Conservation (phyloP, 106 monocot genomes). For the Acanthochlamys bracteata region DNA sequence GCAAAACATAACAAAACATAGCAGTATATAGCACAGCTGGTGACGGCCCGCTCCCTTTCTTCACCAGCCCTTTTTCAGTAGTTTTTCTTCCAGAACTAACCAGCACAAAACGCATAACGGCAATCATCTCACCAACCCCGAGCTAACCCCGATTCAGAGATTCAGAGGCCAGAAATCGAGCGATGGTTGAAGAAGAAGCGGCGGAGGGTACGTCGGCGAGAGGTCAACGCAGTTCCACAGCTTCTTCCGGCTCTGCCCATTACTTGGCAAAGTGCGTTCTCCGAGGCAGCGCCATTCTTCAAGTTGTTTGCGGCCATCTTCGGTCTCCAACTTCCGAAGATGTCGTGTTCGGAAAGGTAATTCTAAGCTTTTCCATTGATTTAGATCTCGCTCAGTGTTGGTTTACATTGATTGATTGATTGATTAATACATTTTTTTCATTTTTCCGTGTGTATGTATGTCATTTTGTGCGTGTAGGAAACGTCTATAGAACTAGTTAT, state of each 20-base stretch:
- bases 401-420: too few relatives aligned
- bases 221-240: not conserved
- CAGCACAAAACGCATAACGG: too few relatives aligned
- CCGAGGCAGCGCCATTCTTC: slow-evolving; percentile 70
- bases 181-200: slow-evolving; percentile 19
- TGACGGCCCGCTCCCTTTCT: too few relatives aligned
- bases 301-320: slow-evolving; percentile 65
- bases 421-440: too few relatives aligned
- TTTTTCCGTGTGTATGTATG: too few relatives aligned
- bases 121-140: too few relatives aligned
- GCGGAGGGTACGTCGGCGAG: slow-evolving; percentile 6
- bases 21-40: too few relatives aligned
- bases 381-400: not conserved
- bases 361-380: not conserved
- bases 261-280: slow-evolving; percentile 81
- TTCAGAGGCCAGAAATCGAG: too few relatives aligned
- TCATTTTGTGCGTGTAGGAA: slow-evolving; percentile 54
- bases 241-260: slow-evolving; percentile 11
- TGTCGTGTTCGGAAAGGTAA: slow-evolving; percentile 83
- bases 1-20: too few relatives aligned
- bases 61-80: too few relatives aligned
- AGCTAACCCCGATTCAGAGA: too few relatives aligned
- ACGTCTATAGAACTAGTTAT: slow-evolving; percentile 73
- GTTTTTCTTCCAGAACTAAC: too few relatives aligned
- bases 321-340: slow-evolving; percentile 58